Base-by-base conservation (phyloP, 1,284 basidiomycete species). In the Microbotryum silenes-acaulis region DNA sequence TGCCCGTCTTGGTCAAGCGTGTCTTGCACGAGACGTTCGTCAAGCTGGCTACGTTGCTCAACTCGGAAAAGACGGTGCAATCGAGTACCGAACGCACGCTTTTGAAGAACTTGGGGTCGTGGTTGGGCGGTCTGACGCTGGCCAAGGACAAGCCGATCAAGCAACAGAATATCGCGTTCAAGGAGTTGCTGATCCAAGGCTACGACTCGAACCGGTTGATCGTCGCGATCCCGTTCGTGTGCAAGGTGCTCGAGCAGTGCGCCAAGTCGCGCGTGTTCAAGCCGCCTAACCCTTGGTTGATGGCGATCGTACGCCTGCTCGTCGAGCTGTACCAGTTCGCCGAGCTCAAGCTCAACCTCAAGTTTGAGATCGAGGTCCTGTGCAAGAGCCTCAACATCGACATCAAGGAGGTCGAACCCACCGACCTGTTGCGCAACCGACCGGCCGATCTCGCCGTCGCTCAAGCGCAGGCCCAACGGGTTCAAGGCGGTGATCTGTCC, bases 311-410 rank as follows among this genome's bases (percentile, higher is more conserved):
- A 69, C 85, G 88, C 66, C 81, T 98, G 29, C 83, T 98, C 54
- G 90, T 87, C 48, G 96, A 99, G 77, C 82, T 99, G 23, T 98
- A 99, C 76, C 91, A 94, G 74, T 96, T 87, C 71, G 94, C 92
- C 4, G 93, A 98, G 72, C 82, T 98, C 65, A 96, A 97, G 78
- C 81, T 98, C 63, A 97, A 97, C 75, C 82, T 94, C 75, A 98
- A 97, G 76, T 98, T 98, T 73, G 96, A 98, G 78, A 98, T 99
- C 67, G 96, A 99, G 77, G 87, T 97, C 37, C 79, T 98, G 10
- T 98, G 94, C 81, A 94, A 92, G 76, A 84, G 85, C 50, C 83
- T 98, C 42, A 86, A 88, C 42, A 83, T 99, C 67, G 87, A 94
- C 72, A 82, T 98, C 51, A 89, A 89, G 74, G 78, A 85, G 14